Evolutionary conservation across 78 protist genomes (phyloP).

Genomic region (Creolimax fragrantissima): DNA sequence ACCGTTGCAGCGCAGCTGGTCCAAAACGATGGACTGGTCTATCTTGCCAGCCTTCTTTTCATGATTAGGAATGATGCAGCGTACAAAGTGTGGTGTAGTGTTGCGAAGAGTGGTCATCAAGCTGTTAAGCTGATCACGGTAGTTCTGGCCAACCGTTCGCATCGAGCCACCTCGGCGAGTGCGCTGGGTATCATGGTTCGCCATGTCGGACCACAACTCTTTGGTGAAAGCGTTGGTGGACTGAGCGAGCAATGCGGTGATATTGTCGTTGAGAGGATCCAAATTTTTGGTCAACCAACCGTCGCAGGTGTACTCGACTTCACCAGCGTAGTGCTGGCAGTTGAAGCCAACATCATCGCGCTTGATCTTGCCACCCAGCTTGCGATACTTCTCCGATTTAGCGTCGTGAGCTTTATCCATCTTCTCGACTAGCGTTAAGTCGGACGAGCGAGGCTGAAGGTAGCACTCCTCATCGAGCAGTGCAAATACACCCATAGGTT

Average conservation of each 20-base stretch:
- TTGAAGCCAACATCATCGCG: constrained; percentile 7
- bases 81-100: constrained; percentile 79
- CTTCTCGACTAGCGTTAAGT: constrained; percentile 20
- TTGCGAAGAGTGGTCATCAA: constrained; percentile 67
- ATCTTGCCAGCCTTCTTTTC: constrained; percentile 62
- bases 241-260: constrained; percentile 32
- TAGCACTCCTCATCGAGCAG: constrained; percentile 72
- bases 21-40: constrained; percentile 13
- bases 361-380: constrained; percentile 31
- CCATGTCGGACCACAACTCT: constrained; percentile 21
- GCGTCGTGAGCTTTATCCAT: constrained; percentile 21
- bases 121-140: constrained; percentile 52
- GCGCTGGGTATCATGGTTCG: constrained; percentile 44
- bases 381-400: constrained; percentile 39
- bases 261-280: constrained; percentile 64
- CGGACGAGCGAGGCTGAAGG: constrained; percentile 38
- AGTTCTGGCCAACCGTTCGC: constrained; percentile 56
- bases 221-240: constrained; percentile 9
- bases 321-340: constrained; percentile 73
- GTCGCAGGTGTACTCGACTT: constrained; percentile 42
- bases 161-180: constrained; percentile 59
- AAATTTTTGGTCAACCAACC: constrained; percentile 64
- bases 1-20: constrained; percentile 84
- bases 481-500: constrained; percentile 59
- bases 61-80: constrained; percentile 85